Evolutionary conservation across 352 stramenopile genomes (phyloP).

Genomic region (Aphanomyces euteiches): DNA sequence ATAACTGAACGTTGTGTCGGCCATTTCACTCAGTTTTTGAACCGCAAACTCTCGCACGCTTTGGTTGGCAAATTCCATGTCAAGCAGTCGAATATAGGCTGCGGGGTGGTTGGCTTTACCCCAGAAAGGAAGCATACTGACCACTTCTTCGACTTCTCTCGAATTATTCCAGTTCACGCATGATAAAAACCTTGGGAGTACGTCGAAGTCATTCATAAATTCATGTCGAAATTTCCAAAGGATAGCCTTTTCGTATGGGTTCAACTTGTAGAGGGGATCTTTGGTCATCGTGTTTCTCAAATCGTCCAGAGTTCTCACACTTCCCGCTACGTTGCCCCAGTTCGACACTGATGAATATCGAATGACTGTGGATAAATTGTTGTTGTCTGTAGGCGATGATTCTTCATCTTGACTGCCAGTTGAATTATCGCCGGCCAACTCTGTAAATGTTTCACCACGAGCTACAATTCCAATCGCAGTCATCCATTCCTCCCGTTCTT

Average conservation of each 20-base stretch:
- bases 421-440: not conserved
- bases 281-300: constrained; percentile 70
- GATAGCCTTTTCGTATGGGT: constrained; percentile 75
- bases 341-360: not conserved
- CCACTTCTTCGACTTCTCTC: constrained; percentile 61
- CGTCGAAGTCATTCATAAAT: constrained; percentile 65
- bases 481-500: constrained; percentile 86
- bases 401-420: not conserved
- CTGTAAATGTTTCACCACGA: constrained; percentile 44
- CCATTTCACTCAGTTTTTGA: constrained; percentile 68
- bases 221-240: constrained; percentile 77
- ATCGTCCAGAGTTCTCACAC: constrained; percentile 39
- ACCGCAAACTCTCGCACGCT: constrained; percentile 72
- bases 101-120: constrained; percentile 63
- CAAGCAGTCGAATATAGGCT: constrained; percentile 79
- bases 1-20: constrained; percentile 84
- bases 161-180: constrained; percentile 79
- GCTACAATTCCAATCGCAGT: constrained; percentile 74
- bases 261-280: constrained; percentile 75
- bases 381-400: not conserved
- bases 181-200: constrained; percentile 65
- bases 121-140: constrained; percentile 73
- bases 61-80: constrained; percentile 76
- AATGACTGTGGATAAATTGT: not conserved
- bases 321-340: not conserved